Percentiles rank a stretch among this genome's conserved stretches.
Evolutionary conservation across 2,329 filamentous ascomycete species (phyloP).

Genomic region (Aspergillus ochraceus): DNA sequence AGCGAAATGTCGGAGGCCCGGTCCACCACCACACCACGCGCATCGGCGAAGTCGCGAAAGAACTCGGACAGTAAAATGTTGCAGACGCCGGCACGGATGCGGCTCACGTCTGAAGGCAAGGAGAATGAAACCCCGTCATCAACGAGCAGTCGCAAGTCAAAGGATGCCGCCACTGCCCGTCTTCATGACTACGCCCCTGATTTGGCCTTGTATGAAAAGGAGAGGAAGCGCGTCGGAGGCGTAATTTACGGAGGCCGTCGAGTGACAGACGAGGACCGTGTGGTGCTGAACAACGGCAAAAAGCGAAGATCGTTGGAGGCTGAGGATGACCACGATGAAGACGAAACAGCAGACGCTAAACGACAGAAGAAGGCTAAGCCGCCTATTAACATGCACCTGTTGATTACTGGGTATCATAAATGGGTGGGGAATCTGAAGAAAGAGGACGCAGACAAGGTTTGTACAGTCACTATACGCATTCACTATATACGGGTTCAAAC

Average conservation of each 20-base stretch:
- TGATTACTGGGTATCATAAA: constrained; percentile 79
- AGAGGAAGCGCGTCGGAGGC: constrained; percentile 77
- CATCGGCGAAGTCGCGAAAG: constrained; percentile 29
- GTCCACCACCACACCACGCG: constrained; percentile 26
- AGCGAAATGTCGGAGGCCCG: constrained; percentile 19
- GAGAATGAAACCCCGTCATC: constrained; percentile 81
- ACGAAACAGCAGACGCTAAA: constrained; percentile 61
- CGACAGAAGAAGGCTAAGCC: constrained; percentile 62
- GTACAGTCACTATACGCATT: constrained; percentile 28
- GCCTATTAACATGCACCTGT: constrained; percentile 69
- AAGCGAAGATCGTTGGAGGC: constrained; percentile 49
- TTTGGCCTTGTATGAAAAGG: constrained; percentile 87
- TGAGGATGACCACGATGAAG: constrained; percentile 52
- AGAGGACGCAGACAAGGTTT: constrained; percentile 78
- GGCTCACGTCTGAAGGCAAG: constrained; percentile 62
- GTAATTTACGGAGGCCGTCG: constrained; percentile 60
- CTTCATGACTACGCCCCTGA: constrained; percentile 78
- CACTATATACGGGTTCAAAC: neutral
- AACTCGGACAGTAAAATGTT: constrained; percentile 31
- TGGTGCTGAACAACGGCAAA: constrained; percentile 32
- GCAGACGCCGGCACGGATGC: constrained; percentile 55
- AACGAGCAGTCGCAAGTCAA: constrained; percentile 80
- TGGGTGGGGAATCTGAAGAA: constrained; percentile 74
- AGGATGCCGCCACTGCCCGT: constrained; percentile 75
- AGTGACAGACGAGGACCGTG: constrained; percentile 43